Base-by-base conservation (phyloP, 768 basidiomycete species). In the Tubosaeta sp. region DNA sequence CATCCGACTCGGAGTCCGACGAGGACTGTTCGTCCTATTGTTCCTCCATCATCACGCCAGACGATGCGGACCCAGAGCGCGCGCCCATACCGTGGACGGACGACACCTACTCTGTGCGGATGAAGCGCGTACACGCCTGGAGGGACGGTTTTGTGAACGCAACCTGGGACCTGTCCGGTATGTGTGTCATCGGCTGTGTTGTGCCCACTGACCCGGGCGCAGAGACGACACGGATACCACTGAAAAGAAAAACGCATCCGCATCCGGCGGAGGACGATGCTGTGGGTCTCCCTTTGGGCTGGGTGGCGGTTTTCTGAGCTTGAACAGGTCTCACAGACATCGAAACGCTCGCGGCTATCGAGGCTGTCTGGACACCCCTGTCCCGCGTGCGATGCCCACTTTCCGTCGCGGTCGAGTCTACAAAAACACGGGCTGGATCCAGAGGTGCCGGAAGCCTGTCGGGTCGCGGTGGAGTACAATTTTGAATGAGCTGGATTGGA, bases 101-200 rank as follows among this genome's bases (percentile, higher is more conserved):
- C 49, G 82, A 85, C 57, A 82, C 82, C 0, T 81, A 78, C 63
- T 65, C 65, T 46, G 65, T 72, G 10, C 77, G 81, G 56, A 79
- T 85, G 76, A 81, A 77, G 62, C 84, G 88, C 55, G 82, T 91
- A 51, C 76, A 82, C 19, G 77, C 79, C 13, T 91, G 88, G 88
- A 75, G 87, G 52, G 83, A 87, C 43, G 71, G 76, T 58, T 80
- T 76, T 59, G 71, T 74, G 27, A 72, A 75, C 43, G 73, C 78
- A 35, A 60, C 77, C 54, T 71, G 72, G 56, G 53, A 71, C 48
- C 60, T 72, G 10, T 62, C 72, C 45, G 76, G 80, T 80, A 63
- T 47, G 79, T 61, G 59, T 41, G 17, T 32, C 45, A 17, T 17
- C 2, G 26, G 0, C 22, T 25, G 43, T 41, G 6, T 42, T 27